Base-by-base conservation (phyloP, 768 basidiomycete species). In the Amanita fuliginea region DNA sequence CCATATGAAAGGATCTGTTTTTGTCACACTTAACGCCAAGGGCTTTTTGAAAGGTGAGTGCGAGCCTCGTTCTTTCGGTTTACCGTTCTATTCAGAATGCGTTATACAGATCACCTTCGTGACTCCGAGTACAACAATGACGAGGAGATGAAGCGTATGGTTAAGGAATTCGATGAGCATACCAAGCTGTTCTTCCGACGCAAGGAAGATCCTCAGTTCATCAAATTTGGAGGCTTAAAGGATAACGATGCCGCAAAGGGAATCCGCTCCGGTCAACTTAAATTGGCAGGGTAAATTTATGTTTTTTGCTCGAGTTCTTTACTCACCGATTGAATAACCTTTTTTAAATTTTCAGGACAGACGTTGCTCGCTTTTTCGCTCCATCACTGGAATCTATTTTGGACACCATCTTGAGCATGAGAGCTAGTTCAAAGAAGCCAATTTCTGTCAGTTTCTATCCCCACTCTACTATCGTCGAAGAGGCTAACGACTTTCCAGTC, bases 231-330 rank as follows among this genome's bases (percentile, higher is more conserved):
- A 11, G 60, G 63, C 10, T 59, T 61, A 22, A 59, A 52, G 28
- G 72, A 73, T 55, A 64, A 60, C n/a, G 70, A 73, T 48, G 42
- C 43, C 0, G 48, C 50, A 3, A 62, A 61, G 42, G 60, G 62
- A 33, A 74, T 74, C 52, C 61, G 59, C 26, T 60, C 59, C 22
- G 72, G 72, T 6, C 67, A 69, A 46, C 57, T 74, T 47, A 72
- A 67, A 51, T 49, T 74, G 10, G 10, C 50, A 1, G 61, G 63
- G 63, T 61, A 34, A 14, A 57, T 52, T 10, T 32, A n/a, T 18
- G 1, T 11, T 6, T 42, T 22, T 26, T 8, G 6, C 18, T 24
- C 22, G 6, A 11, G 19, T 1, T 6, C 3, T 33, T 30, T 14
- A 47, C 14, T 7, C 16, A 21, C 39, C 18, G 26, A 28, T 8